Evolutionary conservation across 495 filamentous ascomycete genomes (phyloP), one percentile per base, ranked within the genome.

Genomic region (Penicillium manginii): DNA sequence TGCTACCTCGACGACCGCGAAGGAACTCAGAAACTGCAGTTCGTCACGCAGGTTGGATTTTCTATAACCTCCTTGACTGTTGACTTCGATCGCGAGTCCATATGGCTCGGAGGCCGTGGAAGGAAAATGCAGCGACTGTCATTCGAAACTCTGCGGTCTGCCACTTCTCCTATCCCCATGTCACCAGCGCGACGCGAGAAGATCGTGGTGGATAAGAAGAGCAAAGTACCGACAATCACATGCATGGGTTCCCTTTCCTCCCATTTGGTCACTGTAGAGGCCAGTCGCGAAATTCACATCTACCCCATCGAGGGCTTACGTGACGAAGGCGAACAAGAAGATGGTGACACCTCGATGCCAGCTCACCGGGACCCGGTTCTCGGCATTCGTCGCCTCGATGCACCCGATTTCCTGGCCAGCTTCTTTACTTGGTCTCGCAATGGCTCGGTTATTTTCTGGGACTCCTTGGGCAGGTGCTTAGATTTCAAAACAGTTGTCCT

Each of bases 361-460:
- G 93, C 90, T 40, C 91, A 93, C 67, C 83, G 86, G 42, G 91
- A 91, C 60, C 78, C 91, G 3, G 87, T 96, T 21, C 76, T 91
- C 32, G 94, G 96, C 22, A 85, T 96, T 31, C 77, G 84, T 53
- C 64, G 84, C 4, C 71, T 97, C 4, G 69, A 79, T 4, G 67
- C 70, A 29, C 78, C 83, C 0, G 87, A 89, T 7, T 67, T 83
- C 1, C 74, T 81, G 10, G 88, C 91, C 2, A 83, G 86, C 26
- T 96, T 97, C 68, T 88, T 91, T 62, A 96, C 92, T 0, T 98
- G 91, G 90, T 91, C 92, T 10, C 83, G 81, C 47, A 84, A 83
- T 55, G 94, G 94, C 4, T 81, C 77, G 22, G 84, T 97, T 39
- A 82, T 89, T 33, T 86, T 94, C 64, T 98, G 96, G 94, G 79